A percentile compares a stretch with the other conserved stretches of the same genome.
These are phyloP conservation scores for Nevesoporus exiguus DNA, from an alignment of 768 basidiomycete species.

Conservation along the genomic window DNA sequence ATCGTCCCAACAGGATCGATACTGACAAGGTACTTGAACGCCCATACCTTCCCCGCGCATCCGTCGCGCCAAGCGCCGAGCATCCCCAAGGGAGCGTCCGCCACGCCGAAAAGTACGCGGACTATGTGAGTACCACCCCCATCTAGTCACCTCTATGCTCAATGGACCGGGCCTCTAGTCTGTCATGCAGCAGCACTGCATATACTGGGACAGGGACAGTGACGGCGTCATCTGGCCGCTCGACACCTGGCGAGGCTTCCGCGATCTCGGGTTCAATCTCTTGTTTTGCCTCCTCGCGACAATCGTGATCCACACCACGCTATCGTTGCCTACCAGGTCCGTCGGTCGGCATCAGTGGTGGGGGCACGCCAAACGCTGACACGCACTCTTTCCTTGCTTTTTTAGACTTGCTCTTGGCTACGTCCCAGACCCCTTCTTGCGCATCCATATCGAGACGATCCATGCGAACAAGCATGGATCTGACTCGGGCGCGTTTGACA, in stretches of 20 bases:
- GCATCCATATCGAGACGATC: slow-evolving; percentile 35
- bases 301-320: slow-evolving; percentile 32
- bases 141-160: background rate
- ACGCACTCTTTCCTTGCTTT: background rate
- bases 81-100: slow-evolving; percentile 17
- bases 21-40: slow-evolving; percentile 27
- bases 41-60: slow-evolving; percentile 30
- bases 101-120: slow-evolving; percentile 17
- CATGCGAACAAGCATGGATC: slow-evolving; percentile 42
- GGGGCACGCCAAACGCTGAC: background rate
- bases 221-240: slow-evolving; percentile 45
- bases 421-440: slow-evolving; percentile 42
- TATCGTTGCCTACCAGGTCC: slow-evolving; percentile 36
- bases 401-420: slow-evolving; percentile 19
- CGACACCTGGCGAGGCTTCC: slow-evolving; percentile 42
- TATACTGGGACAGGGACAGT: slow-evolving; percentile 39
- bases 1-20: slow-evolving; percentile 21
- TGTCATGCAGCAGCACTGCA: slow-evolving; percentile 40
- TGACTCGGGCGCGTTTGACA: slow-evolving; percentile 41
- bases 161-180: slow-evolving; percentile 19
- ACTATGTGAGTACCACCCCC: slow-evolving; percentile 18
- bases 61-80: slow-evolving; percentile 26
- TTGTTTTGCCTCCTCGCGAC: slow-evolving; percentile 34
- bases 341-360: background rate
- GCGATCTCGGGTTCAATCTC: slow-evolving; percentile 40